Conservation (phyloP, 2,329 filamentous ascomycete genomes). For the Penicillium sclerotiorum region DNA sequence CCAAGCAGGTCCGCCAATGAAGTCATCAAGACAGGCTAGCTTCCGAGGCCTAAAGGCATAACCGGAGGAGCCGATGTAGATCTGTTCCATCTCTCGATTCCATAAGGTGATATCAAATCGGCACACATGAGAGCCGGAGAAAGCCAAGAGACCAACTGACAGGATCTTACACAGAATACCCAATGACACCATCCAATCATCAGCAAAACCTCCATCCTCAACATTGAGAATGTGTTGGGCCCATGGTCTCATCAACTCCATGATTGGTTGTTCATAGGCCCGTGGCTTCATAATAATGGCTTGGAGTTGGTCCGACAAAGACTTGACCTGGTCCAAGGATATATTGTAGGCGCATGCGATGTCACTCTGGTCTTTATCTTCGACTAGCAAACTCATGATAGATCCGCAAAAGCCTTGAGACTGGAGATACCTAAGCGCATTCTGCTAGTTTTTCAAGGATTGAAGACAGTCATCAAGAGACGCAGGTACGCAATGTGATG, state of each 20-base stretch:
- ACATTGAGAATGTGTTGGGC: neutral
- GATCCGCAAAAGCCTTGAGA: neutral
- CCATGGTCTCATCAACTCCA: neutral
- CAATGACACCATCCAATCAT: neutral
- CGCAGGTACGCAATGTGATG: neutral
- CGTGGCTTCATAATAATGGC: neutral
- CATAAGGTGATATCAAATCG: slow-evolving; percentile 8
- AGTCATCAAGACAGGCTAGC: slow-evolving; percentile 10
- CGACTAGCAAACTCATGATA: neutral
- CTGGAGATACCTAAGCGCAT: neutral
- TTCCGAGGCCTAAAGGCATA: slow-evolving; percentile 5
- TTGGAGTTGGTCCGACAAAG: neutral
- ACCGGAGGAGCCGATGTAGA: neutral
- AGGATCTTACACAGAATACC: neutral
- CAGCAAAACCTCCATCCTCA: neutral
- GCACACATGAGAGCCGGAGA: slow-evolving; percentile 13
- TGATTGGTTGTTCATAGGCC: neutral
- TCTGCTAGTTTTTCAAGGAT: neutral
- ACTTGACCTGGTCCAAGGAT: neutral
- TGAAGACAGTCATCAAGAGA: neutral
- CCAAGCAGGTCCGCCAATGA: slow-evolving; percentile 10
- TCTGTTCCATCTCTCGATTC: neutral
- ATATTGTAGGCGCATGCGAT: neutral
- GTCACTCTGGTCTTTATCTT: neutral
- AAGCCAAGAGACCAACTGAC: slow-evolving; percentile 6